Evolutionary conservation across 2,329 filamentous ascomycete genomes (phyloP), one percentile per base, ranked within the genome.

Genomic region (Ramularia collo-cygni): DNA sequence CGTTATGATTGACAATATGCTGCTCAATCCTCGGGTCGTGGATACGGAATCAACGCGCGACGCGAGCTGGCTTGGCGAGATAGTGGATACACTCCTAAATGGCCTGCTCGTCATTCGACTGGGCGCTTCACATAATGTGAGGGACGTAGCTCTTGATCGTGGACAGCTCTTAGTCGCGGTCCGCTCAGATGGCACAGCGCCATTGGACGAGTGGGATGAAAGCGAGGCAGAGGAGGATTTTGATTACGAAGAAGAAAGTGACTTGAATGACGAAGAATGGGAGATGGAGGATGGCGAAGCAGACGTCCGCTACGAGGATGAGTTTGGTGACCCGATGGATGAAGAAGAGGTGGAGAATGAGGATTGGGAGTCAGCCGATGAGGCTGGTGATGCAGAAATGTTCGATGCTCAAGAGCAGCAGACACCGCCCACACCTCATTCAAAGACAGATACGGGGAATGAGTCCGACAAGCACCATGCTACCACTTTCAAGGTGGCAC

Each of bases 61-160:
- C 33, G 28, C 61, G 5, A 64, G 71, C 27, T 79, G 76, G 70
- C 63, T 78, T 39, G 76, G 76, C 13, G 72, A 77, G 51, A 67
- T 80, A 2, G 63, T 77, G 14, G 70, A 74, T 34, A 61, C 75
- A 3, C 66, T 68, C 9, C 53, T 72, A 3, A 71, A 78, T 51
- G 76, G 76, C 2, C 63, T 61, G 5, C 55, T 76, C 8, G 70
- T 67, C 0, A 64, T 80, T 18, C 67, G 76, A n/a, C 60, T 79
- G 13, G 71, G 72, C 29, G 71, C 68, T 8, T 59, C 69, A 4
- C 57, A 66, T 12, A 59, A 66, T n/a, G 67, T 70, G 9, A 57
- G 63, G 34, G 75, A 79, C 50, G 58, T 79, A 19, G 60, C 58
- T 10, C 55, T 78, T 8, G 55, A 65, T 1, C 58, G 67, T 15